Evolutionary conservation across 1,139 yeast species (phyloP), one percentile per base, ranked within the genome.

Genomic region (Pichia sp.): DNA sequence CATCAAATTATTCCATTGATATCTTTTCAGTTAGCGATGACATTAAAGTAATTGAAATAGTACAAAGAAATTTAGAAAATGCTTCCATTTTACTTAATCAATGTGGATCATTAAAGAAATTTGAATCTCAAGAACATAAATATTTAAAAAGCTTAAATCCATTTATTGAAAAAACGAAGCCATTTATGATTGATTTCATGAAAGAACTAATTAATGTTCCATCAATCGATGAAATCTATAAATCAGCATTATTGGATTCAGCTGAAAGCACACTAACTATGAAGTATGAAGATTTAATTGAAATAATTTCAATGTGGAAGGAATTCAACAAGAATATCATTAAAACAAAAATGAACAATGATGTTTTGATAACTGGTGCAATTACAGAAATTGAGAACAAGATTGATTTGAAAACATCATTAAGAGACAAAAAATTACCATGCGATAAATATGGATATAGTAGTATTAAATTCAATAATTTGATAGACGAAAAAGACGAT

Each of bases 61-160:
- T 62, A 7, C 68, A 73, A 39, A 72, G 73, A 47, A 87, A 87
- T 59, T 67, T 88, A 51, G 66, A 68, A 16, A 79, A 80, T 45
- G 70, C 87, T 44, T 69, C 80, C 39, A 73, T 82, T 51, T 80
- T 85, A 23, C 59, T 87, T 53, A 68, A 76, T 32, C 95, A 87
- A 63, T 66, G 85, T 32, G 81, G 85, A 34, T 66, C 80, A 2
- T 77, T 87, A 77, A 74, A 76, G 53, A 78, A 85, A 3, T 88
- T 88, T 66, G 71, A 73, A 2, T 42, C 54, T 2, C 53, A 63
- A 2, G 79, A 75, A 43, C 83, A 85, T 56, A 78, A 83, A 47
- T 88, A 79, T 62, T 68, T 86, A 58, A 89, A 85, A 59, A 95
- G 96, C 1, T 71, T 88, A 60, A 86, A 86, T 61, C 92, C 85